A percentile compares a stretch with the other conserved stretches of the same genome.
These are phyloP conservation scores for Xylariaceae sp. DNA, from an alignment of 2,329 filamentous ascomycete species.

Conservation along the genomic window DNA sequence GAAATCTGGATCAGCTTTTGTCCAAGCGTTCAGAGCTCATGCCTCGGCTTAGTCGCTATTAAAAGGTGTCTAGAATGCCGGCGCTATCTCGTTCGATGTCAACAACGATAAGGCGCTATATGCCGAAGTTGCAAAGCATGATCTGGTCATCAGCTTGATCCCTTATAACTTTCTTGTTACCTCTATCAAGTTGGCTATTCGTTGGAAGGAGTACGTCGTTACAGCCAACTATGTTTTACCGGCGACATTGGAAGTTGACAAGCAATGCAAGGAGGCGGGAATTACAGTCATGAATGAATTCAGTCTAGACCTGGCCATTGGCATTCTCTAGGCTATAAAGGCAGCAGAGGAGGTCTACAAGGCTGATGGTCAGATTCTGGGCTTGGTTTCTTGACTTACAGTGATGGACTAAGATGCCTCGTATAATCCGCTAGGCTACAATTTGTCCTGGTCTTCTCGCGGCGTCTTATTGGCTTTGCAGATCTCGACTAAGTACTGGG, in stretches of 20 bases:
- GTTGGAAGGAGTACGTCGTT: slow-evolving; percentile 93
- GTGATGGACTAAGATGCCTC: slow-evolving; percentile 74
- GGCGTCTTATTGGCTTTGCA: slow-evolving; percentile 84
- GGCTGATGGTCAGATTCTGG: slow-evolving; percentile 80
- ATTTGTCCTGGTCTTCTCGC: slow-evolving; percentile 80
- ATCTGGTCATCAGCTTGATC: slow-evolving; percentile 80
- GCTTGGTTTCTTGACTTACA: slow-evolving; percentile 77
- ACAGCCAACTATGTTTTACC: slow-evolving; percentile 93
- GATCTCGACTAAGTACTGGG: slow-evolving; percentile 79
- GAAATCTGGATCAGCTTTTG: slow-evolving; percentile 6
- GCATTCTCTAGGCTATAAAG: slow-evolving; percentile 70
- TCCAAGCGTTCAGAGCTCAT: slow-evolving; percentile 77
- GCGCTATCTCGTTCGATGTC: slow-evolving; percentile 83
- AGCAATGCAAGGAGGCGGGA: slow-evolving; percentile 81
- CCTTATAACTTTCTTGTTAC: slow-evolving; percentile 88
- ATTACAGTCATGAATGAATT: slow-evolving; percentile 99
- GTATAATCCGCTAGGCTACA: slow-evolving; percentile 91
- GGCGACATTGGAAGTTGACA: slow-evolving; percentile 87
- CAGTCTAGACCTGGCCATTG: too few relatives aligned
- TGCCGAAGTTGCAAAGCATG: slow-evolving; percentile 75
- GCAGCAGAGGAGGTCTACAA: slow-evolving; percentile 87
- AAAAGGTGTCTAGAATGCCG: slow-evolving; percentile 71
- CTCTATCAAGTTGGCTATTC: slow-evolving; percentile 92
- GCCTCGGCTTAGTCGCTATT: slow-evolving; percentile 75
- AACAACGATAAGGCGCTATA: slow-evolving; percentile 76